Evolutionary conservation across 192 early-diverging fungal genomes (phyloP).

Genomic region (Coemansia sp.): DNA sequence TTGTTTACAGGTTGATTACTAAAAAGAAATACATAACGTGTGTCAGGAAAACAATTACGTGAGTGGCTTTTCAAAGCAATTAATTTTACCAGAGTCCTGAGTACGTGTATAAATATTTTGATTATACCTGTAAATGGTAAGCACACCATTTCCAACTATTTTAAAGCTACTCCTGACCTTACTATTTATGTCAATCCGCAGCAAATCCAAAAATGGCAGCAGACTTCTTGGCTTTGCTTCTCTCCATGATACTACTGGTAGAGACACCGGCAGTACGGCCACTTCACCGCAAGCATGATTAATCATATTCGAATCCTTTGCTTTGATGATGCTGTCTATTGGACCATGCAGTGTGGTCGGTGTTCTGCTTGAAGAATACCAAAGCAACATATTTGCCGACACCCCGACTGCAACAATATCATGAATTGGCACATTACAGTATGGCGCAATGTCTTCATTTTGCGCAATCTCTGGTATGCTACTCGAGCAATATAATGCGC

Average conservation of each 20-base stretch:
- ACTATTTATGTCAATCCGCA: too few relatives aligned
- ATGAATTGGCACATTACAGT: slow-evolving; percentile 47
- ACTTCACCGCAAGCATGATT: not conserved
- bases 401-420: slow-evolving; percentile 23
- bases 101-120: too few relatives aligned
- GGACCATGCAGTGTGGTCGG: slow-evolving; percentile 27
- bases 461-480: slow-evolving; percentile 29
- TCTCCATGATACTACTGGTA: too few relatives aligned
- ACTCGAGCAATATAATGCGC: slow-evolving; percentile 15
- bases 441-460: slow-evolving; percentile 24
- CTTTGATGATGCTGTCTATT: slow-evolving; percentile 32
- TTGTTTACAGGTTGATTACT: too few relatives aligned
- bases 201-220: too few relatives aligned
- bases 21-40: too few relatives aligned
- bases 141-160: too few relatives aligned
- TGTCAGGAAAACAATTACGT: too few relatives aligned
- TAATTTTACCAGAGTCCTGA: too few relatives aligned
- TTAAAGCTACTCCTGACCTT: too few relatives aligned
- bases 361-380: slow-evolving; percentile 27
- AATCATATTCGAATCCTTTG: slow-evolving; percentile 22
- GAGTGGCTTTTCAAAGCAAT: too few relatives aligned
- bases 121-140: too few relatives aligned
- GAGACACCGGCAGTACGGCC: not conserved
- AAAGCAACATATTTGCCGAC: slow-evolving; percentile 19
- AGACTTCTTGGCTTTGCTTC: not conserved